phyloP scores from a whole-genome alignment of 805 yeast species.

The Blastobotrys muscicola region DNA sequence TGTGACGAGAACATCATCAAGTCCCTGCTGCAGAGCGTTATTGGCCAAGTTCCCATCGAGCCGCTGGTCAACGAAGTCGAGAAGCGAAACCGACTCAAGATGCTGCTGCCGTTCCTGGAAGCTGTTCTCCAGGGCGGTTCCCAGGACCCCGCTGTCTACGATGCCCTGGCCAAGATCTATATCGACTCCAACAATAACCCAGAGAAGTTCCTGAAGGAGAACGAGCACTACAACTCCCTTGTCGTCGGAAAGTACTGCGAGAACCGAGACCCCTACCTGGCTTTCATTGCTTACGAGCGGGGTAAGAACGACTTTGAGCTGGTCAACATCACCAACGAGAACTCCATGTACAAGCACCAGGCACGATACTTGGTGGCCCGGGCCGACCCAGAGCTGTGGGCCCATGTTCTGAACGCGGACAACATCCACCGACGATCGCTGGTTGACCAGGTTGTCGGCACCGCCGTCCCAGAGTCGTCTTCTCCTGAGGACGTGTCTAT shows the following conservation, averaged over 20 bases:
- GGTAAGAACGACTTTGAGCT: constrained; percentile 88
- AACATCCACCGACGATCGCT: constrained; percentile 84
- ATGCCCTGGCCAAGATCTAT: constrained; percentile 94
- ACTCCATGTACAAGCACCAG: constrained; percentile 96
- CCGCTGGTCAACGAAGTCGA: constrained; percentile 91
- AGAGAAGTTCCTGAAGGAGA: constrained; percentile 90
- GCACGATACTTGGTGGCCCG: constrained; percentile 89
- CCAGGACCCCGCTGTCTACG: constrained; percentile 83
- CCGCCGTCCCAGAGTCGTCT: constrained; percentile 89
- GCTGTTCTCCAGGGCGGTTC: constrained; percentile 73
- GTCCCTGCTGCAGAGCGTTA: constrained; percentile 67
- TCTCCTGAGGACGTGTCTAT: constrained; percentile 91
- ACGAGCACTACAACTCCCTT: constrained; percentile 80
- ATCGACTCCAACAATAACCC: constrained; percentile 97
- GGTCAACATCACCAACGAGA: constrained; percentile 87
- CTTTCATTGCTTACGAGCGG: constrained; percentile 94
- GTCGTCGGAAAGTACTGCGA: constrained; percentile 98
- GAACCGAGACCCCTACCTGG: constrained; percentile 96
- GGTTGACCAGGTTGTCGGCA: constrained; percentile 88
- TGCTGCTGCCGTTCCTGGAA: constrained; percentile 87
- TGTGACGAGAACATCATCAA: constrained; percentile 88
- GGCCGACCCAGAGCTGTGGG: constrained; percentile 82
- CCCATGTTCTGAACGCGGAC: constrained; percentile 60
- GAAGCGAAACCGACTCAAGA: constrained; percentile 87
- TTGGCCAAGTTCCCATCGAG: constrained; percentile 89